Evolutionary conservation across 2,329 filamentous ascomycete species (phyloP), one percentile per base, ranked within the genome.

Genomic region (Mycogone perniciosa): DNA sequence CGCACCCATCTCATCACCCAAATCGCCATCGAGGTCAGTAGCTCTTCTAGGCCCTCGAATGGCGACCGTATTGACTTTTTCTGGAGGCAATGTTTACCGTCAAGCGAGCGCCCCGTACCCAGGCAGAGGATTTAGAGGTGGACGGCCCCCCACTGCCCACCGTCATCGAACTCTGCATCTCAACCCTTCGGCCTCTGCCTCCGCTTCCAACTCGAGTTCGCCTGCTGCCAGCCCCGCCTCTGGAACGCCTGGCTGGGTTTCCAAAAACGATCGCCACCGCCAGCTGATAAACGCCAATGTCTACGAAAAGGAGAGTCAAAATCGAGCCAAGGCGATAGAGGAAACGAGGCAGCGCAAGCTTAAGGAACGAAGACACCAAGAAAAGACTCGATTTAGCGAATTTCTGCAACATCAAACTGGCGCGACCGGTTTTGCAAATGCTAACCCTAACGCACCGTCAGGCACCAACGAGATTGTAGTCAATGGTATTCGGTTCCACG

Each of bases 261-360:
- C 83, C 5, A 87, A 84, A 64, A 85, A 76, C 45, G 87, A 88
- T 64, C 85, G 86, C 45, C 87, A 91, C 63, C 80, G 88, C 63
- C 88, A 95, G 66, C 73, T 95, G 38, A 93, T 95, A 68, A 95
- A 92, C 64, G 81, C 85, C 20, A 80, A 81, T 11, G 80, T 92
- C 1, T 93, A 86, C 64, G 84, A 90, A 56, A 85, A 88, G 64
- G 84, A 89, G 54, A 76, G 78, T 8, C 80, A 88, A 62, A 79
- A 79, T 31, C 80, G 87, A 41, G 73, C 80, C 7, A 85, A 82
- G 61, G 86, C 85, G 8, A 86, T 91, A 40, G 85, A 89, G 57
- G 80, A 87, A 60, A 87, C 82, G 2, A 75, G 80, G 10, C 74
- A 76, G 54, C 76, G 79, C 50, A 82, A 80, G 57, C 69, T 81